phyloP scores from a whole-genome alignment of 306 rosid species.

The Prunus campanulata region DNA sequence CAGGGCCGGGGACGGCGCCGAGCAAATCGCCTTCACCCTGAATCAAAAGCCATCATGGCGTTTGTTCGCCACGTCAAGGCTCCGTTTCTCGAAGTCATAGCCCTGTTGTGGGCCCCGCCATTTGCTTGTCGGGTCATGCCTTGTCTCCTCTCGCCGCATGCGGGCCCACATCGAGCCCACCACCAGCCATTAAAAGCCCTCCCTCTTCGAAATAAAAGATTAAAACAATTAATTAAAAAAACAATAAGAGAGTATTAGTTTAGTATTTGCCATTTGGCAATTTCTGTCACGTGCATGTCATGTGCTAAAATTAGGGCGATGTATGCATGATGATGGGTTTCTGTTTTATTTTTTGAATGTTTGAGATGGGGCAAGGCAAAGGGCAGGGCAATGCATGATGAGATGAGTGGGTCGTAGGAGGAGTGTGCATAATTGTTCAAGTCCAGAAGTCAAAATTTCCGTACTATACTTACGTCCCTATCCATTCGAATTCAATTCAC shows the following conservation, averaged over 20 bases:
- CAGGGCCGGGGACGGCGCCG: constrained; percentile 29
- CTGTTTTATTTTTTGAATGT: no score
- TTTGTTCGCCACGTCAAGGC: constrained; percentile 20
- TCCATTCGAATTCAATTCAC: no score
- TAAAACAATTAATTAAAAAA: neutral
- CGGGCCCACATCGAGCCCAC: neutral
- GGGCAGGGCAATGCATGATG: no score
- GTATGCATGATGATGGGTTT: no score
- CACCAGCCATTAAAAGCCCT: neutral
- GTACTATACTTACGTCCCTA: no score
- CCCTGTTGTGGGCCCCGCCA: constrained; percentile 20
- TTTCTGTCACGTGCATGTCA: neutral
- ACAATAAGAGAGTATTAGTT: neutral
- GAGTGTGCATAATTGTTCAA: no score
- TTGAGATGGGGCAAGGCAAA: no score
- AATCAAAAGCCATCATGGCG: neutral
- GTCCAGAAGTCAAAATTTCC: no score
- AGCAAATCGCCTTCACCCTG: constrained; percentile 14
- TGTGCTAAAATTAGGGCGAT: neutral
- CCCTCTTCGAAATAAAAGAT: neutral
- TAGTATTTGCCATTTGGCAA: neutral
- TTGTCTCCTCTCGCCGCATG: constrained; percentile 7
- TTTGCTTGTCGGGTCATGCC: constrained; percentile 30
- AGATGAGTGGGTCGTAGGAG: no score
- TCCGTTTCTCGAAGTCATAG: constrained; percentile 15